Conservation (phyloP, 495 filamentous ascomycete species). For the Talaromyces wortmannii region DNA sequence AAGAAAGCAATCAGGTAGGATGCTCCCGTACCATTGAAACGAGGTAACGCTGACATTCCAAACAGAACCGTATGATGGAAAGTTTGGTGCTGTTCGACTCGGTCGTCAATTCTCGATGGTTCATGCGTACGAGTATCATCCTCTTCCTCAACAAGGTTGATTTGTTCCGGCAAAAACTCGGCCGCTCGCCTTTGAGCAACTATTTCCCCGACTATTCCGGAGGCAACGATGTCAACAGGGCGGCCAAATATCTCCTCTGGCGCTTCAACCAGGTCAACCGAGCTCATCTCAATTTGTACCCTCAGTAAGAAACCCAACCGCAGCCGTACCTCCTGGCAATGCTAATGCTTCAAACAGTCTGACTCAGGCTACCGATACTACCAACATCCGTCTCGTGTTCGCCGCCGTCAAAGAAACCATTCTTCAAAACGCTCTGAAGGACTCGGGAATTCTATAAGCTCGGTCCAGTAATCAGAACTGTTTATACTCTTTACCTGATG, state of each 20-base stretch:
- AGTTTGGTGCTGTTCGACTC: conserved; percentile 96
- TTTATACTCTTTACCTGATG: too few species aligned
- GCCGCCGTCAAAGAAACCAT: conserved; percentile 99
- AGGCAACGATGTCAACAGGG: conserved; percentile 94
- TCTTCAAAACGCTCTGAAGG: conserved; percentile 93
- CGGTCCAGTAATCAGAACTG: too few species aligned
- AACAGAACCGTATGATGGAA: conserved; percentile 97
- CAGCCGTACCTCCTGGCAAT: neutral
- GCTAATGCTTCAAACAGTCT: conserved; percentile 46
- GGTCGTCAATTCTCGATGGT: conserved; percentile 98
- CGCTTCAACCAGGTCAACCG: conserved; percentile 98
- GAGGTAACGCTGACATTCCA: conserved; percentile 10
- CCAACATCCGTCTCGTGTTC: conserved; percentile 95
- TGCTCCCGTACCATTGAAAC: neutral
- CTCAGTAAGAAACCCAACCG: conserved; percentile 63
- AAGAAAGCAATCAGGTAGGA: conserved; percentile 91
- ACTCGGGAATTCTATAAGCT: conserved; percentile 82
- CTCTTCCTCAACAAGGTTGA: conserved; percentile 98
- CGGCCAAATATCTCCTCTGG: conserved; percentile 96
- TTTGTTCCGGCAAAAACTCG: conserved; percentile 91
- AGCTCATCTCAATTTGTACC: conserved; percentile 92
- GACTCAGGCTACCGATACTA: conserved; percentile 97
- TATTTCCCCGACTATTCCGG: conserved; percentile 98
- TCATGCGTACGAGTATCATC: conserved; percentile 97
- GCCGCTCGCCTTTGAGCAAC: conserved; percentile 77